These are phyloP conservation scores for Pelargonium citronellum DNA, from an alignment of 441 rosid genomes.

Conservation along the genomic window DNA sequence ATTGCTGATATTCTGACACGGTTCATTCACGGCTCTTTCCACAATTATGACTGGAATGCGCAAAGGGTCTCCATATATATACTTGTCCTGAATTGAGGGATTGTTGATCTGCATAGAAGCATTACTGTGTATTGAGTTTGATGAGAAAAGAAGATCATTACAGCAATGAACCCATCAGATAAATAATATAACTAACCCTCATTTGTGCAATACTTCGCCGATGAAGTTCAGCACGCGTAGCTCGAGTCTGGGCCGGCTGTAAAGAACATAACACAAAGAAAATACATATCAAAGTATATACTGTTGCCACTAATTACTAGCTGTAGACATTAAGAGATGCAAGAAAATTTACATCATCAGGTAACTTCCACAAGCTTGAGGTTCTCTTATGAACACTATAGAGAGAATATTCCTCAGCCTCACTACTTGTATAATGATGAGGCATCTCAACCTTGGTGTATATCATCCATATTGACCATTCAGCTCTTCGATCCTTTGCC, in stretches of 20 bases:
- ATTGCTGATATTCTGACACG: conserved; percentile 64
- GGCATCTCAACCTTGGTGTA: conserved; percentile 94
- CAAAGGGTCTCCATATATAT: conserved; percentile 73
- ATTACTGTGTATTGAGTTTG: background rate
- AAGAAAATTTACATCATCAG: conserved; percentile 49
- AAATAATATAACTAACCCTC: conserved; percentile 48
- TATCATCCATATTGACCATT: conserved; percentile 99
- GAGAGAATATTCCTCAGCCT: conserved; percentile 48
- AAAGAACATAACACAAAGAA: conserved; percentile 22
- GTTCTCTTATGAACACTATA: conserved; percentile 47
- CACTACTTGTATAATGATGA: conserved; percentile 66
- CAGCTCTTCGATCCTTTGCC: conserved; percentile 79
- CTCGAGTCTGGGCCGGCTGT: conserved; percentile 75
- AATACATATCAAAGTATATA: conserved; percentile 3
- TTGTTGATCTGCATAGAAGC: conserved; percentile 66
- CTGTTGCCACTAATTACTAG: background rate
- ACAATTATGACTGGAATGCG: conserved; percentile 71
- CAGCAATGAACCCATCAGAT: conserved; percentile 3
- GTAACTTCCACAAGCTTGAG: conserved; percentile 54
- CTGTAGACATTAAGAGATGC: conserved; percentile 7
- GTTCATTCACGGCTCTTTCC: conserved; percentile 71
- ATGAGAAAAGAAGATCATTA: background rate
- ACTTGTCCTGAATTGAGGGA: conserved; percentile 79
- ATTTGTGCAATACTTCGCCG: conserved; percentile 92
- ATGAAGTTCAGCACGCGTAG: conserved; percentile 87